Base-by-base conservation (phyloP, 805 yeast genomes). In the Isabelozyma pseudorhagii region DNA sequence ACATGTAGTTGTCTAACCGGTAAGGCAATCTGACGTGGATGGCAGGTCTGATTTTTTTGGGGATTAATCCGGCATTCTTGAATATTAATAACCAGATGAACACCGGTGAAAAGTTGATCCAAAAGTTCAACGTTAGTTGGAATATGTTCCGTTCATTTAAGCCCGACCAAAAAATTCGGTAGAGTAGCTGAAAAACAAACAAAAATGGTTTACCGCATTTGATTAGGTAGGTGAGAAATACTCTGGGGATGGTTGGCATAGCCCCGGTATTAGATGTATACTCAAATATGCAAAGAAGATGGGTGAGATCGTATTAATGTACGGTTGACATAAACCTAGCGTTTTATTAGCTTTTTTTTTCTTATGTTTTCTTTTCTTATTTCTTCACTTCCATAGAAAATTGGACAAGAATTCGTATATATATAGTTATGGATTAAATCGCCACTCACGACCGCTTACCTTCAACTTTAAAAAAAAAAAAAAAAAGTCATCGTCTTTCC, bases 61-160 rank as follows among this genome's bases (percentile, higher is more conserved):
- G 89, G 27, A 84, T 81, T 2, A 69, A 39, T 1, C 82, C 82
- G 1, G 88, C 87, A 57, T 82, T 75, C 60, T 82, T 79, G 67
- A 83, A 84, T 18, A 81, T 75, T 39, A 64, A 49, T 40, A 84
- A 64, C 88, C 88, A 83, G 17, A 75, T 55, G 38, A 79, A 67
- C 3, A 83, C 77, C 0, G 82, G 83, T 1, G 73, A 61, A 61
- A 84, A 83, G 60, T 80, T 81, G 42, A 74, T 51, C 41, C 64
- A 52, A 51, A 83, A 83, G 53, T 75, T 78, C 39, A 78, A 46
- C 1, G 71, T 60, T 3, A 82, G 57, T 3, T 67, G 59, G 27
- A 78, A 49, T 2, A 76, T 46, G 41, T 67, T 69, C 39, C 79
- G 61, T 41, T 66, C 63, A 55, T 79, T 78, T 38, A 66, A 58